Base-by-base conservation (phyloP, 2,329 filamentous ascomycete genomes). In the Phaeosphaeria sp. region DNA sequence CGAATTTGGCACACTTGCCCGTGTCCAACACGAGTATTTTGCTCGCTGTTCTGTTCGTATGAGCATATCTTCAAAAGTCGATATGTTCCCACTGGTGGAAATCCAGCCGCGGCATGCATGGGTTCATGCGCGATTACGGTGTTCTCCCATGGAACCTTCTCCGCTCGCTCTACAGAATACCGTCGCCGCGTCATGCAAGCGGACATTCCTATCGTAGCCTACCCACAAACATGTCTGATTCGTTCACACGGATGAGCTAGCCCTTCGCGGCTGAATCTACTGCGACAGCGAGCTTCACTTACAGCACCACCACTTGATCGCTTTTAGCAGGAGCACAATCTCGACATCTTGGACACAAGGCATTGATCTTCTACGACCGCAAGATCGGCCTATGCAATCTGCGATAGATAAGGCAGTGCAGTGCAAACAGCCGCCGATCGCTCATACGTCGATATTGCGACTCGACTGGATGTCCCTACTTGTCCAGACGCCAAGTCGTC, bases 311-410 rank as follows among this genome's bases (percentile, higher is more conserved):
- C 11, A 36, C 3, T 13, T 13, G 30, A 36, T 36, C 11, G 30
- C 30, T 13, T 36, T 36, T 36, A 36, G 30, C 30, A 36, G 30
- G 30, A 36, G 30, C 30, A 30, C 5, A 30, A 30, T 11, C 17
- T 42, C 13, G 39, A 17, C 7, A 18, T 18, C 13, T 13, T 45
- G 21, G 2, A 22, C 27, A 46, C 30, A 27, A 18, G 27, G 30
- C 30, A 39, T 47, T 22, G 33, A 11, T 42, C 51, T 22, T 27
- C 22, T n/a, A 49, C 7, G 36, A 53, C 51, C 33, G 47, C 22
- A 52, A 27, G 51, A 60, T 60, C 53, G 56, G n/a, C 55, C 27
- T 25, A 11, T 17, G 54, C 47, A 60, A 58, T 60, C 53, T 60
- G 20, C 36, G 9, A 40, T 40, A 57, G n/a, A n/a, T n/a, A n/a